Conservation (phyloP, 2,329 filamentous ascomycete species). For the Aspergillus bombycis region DNA sequence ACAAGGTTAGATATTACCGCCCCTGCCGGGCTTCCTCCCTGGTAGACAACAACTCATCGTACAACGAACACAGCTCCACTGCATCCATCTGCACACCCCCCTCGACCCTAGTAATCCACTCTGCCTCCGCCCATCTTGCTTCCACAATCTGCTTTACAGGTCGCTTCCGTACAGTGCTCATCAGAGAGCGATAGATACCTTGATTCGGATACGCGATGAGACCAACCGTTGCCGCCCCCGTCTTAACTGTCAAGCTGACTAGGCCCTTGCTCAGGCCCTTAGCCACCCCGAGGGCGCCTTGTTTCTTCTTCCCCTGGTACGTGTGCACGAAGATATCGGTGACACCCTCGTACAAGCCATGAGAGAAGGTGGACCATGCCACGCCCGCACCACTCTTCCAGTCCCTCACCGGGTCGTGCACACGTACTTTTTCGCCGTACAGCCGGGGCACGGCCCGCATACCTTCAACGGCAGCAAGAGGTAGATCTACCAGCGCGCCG, state of each 20-base stretch:
- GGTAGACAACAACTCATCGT: background rate
- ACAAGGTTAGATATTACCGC: background rate
- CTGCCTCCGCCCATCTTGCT: background rate
- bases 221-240: background rate
- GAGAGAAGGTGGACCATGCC: slow-evolving; percentile 33
- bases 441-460: slow-evolving; percentile 35
- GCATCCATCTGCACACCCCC: background rate
- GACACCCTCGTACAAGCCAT: slow-evolving; percentile 34
- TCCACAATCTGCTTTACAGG: background rate
- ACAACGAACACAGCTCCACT: background rate
- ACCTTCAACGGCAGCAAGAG: slow-evolving; percentile 38
- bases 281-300: slow-evolving; percentile 20
- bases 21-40: background rate
- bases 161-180: background rate
- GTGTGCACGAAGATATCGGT: slow-evolving; percentile 33
- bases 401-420: slow-evolving; percentile 33
- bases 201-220: slow-evolving; percentile 9
- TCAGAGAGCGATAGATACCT: background rate
- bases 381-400: slow-evolving; percentile 33
- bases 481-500: slow-evolving; percentile 32
- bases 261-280: slow-evolving; percentile 32
- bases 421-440: slow-evolving; percentile 37
- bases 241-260: background rate
- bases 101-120: background rate
- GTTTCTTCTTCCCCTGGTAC: slow-evolving; percentile 30